Evolutionary conservation across 1,284 basidiomycete species (phyloP).

Genomic region (Ustilago trichophora): DNA sequence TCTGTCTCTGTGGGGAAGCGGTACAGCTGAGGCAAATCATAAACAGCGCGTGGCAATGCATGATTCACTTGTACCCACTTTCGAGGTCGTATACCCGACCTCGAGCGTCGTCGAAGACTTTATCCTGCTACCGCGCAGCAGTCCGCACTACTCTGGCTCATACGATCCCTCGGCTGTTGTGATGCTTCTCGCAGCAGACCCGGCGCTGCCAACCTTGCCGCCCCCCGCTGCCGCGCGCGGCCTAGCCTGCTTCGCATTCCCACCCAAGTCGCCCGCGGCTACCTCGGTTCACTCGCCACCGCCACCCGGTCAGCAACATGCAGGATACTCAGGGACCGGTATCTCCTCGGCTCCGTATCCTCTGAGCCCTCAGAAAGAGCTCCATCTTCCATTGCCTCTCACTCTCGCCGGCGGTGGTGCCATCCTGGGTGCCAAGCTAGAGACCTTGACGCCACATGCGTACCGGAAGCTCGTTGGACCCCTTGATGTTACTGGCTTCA

Average conservation of each 20-base stretch:
- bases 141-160: conserved; percentile 76
- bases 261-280: conserved; percentile 23
- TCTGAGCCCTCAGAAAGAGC: conserved; percentile 18
- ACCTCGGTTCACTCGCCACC: neutral
- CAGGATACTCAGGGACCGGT: neutral
- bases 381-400: conserved; percentile 57
- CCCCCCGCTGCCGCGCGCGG: conserved; percentile 58
- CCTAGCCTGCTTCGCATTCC: conserved; percentile 56
- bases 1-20: conserved; percentile 67
- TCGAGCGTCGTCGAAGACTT: conserved; percentile 73
- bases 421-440: conserved; percentile 48
- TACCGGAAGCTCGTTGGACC: conserved; percentile 55
- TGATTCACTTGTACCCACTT: conserved; percentile 68
- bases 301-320: neutral
- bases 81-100: conserved; percentile 73
- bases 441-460: conserved; percentile 39
- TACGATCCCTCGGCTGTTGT: conserved; percentile 78
- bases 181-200: conserved; percentile 64
- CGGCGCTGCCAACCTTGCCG: conserved; percentile 55
- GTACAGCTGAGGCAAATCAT: conserved; percentile 65
- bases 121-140: conserved; percentile 76
- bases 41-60: conserved; percentile 54
- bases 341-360: neutral
- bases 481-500: conserved; percentile 35
- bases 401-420: conserved; percentile 53